A percentile compares a stretch with the other conserved stretches of the same genome.
Conservation (phyloP, 179 eudicot genomes). For the Beta corolliflora region DNA sequence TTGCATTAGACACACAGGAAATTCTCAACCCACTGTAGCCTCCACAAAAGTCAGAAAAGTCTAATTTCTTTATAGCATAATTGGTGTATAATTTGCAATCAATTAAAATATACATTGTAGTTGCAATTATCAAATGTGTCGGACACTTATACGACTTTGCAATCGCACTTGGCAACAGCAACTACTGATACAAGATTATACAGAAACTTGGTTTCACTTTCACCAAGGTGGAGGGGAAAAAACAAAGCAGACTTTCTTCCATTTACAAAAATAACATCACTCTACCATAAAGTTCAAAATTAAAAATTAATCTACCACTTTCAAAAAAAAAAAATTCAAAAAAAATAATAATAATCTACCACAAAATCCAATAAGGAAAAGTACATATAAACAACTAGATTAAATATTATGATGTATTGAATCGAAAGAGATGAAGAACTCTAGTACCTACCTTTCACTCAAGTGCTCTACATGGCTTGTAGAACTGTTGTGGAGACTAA, state of each 20-base stretch:
- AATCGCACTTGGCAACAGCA: not conserved
- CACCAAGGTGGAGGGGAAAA: not conserved
- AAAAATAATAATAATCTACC: not conserved
- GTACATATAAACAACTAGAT: not conserved
- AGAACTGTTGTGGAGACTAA: conserved; percentile 50
- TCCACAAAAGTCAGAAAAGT: not conserved
- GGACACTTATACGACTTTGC: conserved; percentile 1
- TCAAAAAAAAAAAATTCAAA: too few relatives aligned
- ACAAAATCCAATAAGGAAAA: not conserved
- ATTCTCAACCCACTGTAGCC: not conserved
- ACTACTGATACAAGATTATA: not conserved
- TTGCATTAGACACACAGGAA: not conserved
- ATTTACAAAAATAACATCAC: not conserved
- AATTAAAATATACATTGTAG: not conserved
- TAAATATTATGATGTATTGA: not conserved
- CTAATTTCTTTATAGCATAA: not conserved
- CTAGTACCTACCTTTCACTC: conserved; percentile 53
- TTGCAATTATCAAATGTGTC: not conserved
- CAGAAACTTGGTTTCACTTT: not conserved
- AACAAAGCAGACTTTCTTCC: not conserved
- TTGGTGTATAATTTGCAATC: not conserved
- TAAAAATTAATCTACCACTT: not conserved
- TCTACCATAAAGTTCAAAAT: not conserved
- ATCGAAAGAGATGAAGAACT: conserved; percentile 15
- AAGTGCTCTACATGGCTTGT: conserved; percentile 59